Evolutionary conservation across 208 protist species (phyloP).

Genomic region (Crithidia fasciculata): DNA sequence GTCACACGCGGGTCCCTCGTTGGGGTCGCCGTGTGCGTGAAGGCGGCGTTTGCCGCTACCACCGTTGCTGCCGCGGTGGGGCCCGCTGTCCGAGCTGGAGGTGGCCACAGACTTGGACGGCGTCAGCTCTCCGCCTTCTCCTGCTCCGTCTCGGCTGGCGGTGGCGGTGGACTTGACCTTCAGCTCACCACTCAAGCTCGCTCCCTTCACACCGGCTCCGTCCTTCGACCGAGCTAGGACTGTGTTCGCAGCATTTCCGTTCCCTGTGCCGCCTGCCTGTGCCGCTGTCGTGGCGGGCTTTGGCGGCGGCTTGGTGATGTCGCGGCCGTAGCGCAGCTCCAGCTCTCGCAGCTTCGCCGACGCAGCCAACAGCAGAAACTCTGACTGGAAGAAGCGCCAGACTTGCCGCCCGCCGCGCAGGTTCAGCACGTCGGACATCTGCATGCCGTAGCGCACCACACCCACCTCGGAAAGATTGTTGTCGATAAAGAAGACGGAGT

Average conservation of each 20-base stretch:
- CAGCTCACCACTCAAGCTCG: neutral
- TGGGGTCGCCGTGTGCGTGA: neutral
- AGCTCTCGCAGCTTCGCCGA: conserved; percentile 54
- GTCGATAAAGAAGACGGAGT: conserved; percentile 87
- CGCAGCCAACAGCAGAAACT: conserved; percentile 62
- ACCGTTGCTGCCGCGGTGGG: neutral
- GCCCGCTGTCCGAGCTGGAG: conserved; percentile 18
- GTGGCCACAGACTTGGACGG: conserved; percentile 14
- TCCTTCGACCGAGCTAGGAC: too few species aligned
- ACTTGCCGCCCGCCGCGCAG: conserved; percentile 43
- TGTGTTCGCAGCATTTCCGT: neutral
- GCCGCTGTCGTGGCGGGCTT: neutral
- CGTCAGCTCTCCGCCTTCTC: conserved; percentile 11
- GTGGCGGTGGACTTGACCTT: conserved; percentile 6
- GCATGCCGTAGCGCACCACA: conserved; percentile 64
- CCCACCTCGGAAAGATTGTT: conserved; percentile 87
- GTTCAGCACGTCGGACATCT: conserved; percentile 56
- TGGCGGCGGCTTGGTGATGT: conserved; percentile 40
- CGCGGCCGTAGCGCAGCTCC: conserved; percentile 40
- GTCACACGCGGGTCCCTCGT: neutral
- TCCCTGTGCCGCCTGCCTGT: neutral
- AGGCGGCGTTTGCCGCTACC: neutral
- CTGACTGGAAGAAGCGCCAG: conserved; percentile 65
- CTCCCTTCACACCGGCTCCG: neutral
- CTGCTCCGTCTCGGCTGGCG: conserved; percentile 13